Base-by-base conservation (phyloP, 2,329 filamentous ascomycete species). In the Neopestalotiopsis rosae region DNA sequence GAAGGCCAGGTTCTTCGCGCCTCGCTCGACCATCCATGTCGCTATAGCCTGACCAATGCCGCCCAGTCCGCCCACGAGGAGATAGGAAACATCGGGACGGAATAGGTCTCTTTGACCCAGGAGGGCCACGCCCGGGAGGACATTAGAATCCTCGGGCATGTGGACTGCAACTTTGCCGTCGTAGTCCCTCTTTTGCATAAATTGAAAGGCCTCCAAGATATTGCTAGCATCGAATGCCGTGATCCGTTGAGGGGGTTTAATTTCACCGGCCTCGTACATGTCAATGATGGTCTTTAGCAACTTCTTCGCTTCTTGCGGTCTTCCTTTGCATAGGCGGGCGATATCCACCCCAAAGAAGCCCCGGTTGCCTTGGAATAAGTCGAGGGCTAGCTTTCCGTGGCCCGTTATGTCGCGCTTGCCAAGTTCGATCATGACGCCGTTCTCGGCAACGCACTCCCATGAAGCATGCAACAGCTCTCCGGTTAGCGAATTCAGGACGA, bases 111-210 rank as follows among this genome's bases (percentile, higher is more conserved):
- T 20, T 5, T 61, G 42, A 32, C 56, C 49, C 28, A 40, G 32
- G 38, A 58, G 32, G 32, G 49, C 57, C 45, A 24, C 24, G 45
- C 17, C 20, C 40, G 30, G 30, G 17, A 45, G 40, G 0, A 30
- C 5, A 34, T 14, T 20, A n/a, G 17, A 14, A 45, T 20, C 20
- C 5, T 49, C 62, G 2, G 28, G 28, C 57, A 63, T 52, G 12
- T 71, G 67, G 7, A 76, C 20, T 2, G 80, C 73, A 12, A 82
- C 76, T 34, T 82, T 81, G 0, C 80, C 81, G 12, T 80, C 76
- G 58, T 81, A 79, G 1, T 74, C 68, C 0, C 80, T 80, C n/a
- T 72, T 74, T 66, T 81, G 79, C 77, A 82, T 78, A 56, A 76
- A 75, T 3, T 77, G 71, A 69, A 82, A 79, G 2, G 79, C 79